These are phyloP conservation scores for Corrigiola litoralis DNA, from an alignment of 179 eudicot species.

Conservation along the genomic window DNA sequence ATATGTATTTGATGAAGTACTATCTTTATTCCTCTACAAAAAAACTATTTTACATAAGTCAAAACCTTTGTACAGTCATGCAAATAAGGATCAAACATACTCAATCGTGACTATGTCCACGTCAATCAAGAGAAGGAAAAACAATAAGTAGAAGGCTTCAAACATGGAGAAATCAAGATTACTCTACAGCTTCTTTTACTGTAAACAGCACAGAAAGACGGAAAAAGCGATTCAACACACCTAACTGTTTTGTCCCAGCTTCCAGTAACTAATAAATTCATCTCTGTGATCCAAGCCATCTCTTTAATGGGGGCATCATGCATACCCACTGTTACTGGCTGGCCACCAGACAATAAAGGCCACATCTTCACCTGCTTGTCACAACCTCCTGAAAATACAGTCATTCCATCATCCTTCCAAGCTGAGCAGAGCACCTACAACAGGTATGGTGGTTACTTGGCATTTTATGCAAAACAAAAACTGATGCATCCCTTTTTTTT, in stretches of 20 bases:
- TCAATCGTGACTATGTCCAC: no score
- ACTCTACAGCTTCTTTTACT: not conserved
- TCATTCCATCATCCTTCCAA: constrained; percentile 95
- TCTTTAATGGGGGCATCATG: constrained; percentile 89
- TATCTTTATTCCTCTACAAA: no score
- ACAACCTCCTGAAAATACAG: constrained; percentile 94
- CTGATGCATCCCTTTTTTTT: not conserved
- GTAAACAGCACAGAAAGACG: not conserved
- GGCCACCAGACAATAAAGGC: constrained; percentile 72
- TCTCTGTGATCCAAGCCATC: constrained; percentile 92
- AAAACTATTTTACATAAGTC: no score
- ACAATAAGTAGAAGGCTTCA: not conserved
- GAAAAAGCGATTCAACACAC: constrained; percentile 21
- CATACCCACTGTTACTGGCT: constrained; percentile 72
- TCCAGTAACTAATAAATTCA: constrained; percentile 69
- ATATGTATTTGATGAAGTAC: no score
- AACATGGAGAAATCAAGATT: not conserved
- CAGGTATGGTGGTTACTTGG: not conserved
- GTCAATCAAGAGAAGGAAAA: not conserved
- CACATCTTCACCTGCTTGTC: constrained; percentile 97
- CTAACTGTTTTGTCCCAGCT: constrained; percentile 88
- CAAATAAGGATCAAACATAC: no score
- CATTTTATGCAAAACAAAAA: constrained; percentile 5
- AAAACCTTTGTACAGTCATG: no score
- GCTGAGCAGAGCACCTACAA: constrained; percentile 77